Evolutionary conservation across 1,284 basidiomycete species (phyloP).

Genomic region (Sanguinoderma infundibulare): DNA sequence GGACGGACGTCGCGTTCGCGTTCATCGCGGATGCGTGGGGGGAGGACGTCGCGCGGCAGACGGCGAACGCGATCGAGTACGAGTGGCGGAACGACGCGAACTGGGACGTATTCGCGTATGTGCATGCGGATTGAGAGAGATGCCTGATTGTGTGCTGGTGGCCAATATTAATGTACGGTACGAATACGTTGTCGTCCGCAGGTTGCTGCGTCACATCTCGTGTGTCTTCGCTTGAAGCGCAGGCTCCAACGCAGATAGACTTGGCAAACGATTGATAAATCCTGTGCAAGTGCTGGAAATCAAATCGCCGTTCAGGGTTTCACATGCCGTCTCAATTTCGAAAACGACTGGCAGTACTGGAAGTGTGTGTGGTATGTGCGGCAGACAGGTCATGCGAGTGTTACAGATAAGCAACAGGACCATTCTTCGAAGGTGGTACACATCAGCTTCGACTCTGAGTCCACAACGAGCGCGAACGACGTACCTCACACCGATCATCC

Average conservation of each 20-base stretch:
- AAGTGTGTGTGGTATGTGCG: background rate
- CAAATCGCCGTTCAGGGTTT: no score
- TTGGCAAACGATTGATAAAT: no score
- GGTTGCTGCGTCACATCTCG: no score
- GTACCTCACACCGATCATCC: background rate
- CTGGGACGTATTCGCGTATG: conserved; percentile 7
- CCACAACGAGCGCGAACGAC: background rate
- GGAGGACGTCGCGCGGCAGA: background rate
- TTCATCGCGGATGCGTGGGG: background rate
- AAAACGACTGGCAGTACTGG: no score
- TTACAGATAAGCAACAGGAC: background rate
- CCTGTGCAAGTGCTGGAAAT: no score
- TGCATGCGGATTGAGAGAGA: no score
- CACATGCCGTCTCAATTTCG: no score
- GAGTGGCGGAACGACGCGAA: conserved; percentile 5
- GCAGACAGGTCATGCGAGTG: background rate
- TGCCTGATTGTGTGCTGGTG: no score
- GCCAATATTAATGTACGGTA: no score
- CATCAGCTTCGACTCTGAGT: background rate
- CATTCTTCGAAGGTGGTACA: background rate
- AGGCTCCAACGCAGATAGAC: no score
- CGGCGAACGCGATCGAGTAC: background rate
- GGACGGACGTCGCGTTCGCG: background rate
- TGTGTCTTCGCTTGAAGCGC: no score
- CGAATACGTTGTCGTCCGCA: no score